Evolutionary conservation across 345 rosid species (phyloP).

Genomic region (Bretschneidera sinensis): DNA sequence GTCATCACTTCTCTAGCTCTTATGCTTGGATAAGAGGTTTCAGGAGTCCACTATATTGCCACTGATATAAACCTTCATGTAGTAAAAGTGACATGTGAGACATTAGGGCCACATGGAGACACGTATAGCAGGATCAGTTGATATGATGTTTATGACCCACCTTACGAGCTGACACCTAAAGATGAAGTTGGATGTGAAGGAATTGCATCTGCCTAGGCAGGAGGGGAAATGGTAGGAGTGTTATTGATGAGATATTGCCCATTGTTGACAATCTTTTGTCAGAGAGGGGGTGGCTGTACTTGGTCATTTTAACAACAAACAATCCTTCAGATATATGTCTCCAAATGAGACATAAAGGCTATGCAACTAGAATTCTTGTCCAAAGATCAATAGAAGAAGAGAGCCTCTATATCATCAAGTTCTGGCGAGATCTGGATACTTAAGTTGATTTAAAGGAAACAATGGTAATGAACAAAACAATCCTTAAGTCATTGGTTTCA

Average conservation of each 20-base stretch:
- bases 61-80: slow-evolving; percentile 70
- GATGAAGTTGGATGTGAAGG: slow-evolving; percentile 67
- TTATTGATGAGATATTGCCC: slow-evolving; percentile 60
- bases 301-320: slow-evolving; percentile 56
- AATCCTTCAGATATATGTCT: slow-evolving; percentile 58
- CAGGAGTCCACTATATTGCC: slow-evolving; percentile 46
- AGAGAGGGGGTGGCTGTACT: slow-evolving; percentile 72
- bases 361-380: slow-evolving; percentile 57
- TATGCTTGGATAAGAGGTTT: slow-evolving; percentile 42
- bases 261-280: slow-evolving; percentile 61
- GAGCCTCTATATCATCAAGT: slow-evolving; percentile 56
- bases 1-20: slow-evolving; percentile 81
- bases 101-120: slow-evolving; percentile 64
- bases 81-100: slow-evolving; percentile 48
- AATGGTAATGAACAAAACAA: slow-evolving; percentile 13
- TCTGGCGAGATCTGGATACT: slow-evolving; percentile 47
- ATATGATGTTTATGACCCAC: slow-evolving; percentile 86
- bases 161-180: slow-evolving; percentile 92
- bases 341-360: slow-evolving; percentile 66
- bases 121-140: slow-evolving; percentile 59
- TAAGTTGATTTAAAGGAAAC: slow-evolving; percentile 20
- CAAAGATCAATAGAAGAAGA: slow-evolving; percentile 84
- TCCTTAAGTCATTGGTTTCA: slow-evolving; percentile 27
- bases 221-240: slow-evolving; percentile 70
- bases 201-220: slow-evolving; percentile 88